A percentile compares a stretch with the other conserved stretches of the same genome.
Conservation (phyloP, 1,284 basidiomycete genomes). For the Takashimella tepidaria region DNA sequence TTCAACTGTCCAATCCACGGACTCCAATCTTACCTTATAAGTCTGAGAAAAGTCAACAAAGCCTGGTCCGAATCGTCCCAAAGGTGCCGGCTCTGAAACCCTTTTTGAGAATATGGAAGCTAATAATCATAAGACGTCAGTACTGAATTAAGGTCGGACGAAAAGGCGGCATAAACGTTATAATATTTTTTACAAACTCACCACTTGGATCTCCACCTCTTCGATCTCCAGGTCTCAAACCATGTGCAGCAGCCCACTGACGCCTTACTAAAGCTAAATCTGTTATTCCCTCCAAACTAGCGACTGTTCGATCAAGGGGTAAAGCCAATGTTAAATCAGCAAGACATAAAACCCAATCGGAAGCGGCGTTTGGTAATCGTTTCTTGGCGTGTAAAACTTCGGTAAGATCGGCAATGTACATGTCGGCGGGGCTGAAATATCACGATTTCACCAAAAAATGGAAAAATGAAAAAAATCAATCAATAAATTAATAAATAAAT, state of each 20-base stretch:
- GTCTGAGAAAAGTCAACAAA: conserved; percentile 52
- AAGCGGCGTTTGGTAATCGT: conserved; percentile 64
- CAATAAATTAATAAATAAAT: background rate
- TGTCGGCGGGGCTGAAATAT: conserved; percentile 68
- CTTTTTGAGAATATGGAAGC: conserved; percentile 82
- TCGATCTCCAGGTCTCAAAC: conserved; percentile 51
- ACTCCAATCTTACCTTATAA: conserved; percentile 77
- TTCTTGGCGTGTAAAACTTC: conserved; percentile 72
- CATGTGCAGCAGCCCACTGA: conserved; percentile 62
- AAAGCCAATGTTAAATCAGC: conserved; percentile 75
- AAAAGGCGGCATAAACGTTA: too few species aligned
- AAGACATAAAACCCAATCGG: conserved; percentile 77
- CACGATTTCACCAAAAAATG: too few species aligned
- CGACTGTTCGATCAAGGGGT: conserved; percentile 91
- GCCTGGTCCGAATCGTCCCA: conserved; percentile 56
- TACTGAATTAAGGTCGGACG: conserved; percentile 48
- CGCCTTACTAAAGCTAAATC: conserved; percentile 79
- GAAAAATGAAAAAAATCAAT: background rate
- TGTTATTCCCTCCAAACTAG: conserved; percentile 77
- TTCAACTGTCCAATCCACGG: too few species aligned
- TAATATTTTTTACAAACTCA: conserved; percentile 41
- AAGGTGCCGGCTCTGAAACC: conserved; percentile 64
- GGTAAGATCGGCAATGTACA: conserved; percentile 94
- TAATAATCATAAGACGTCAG: background rate
- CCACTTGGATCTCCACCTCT: conserved; percentile 78